Evolutionary conservation across 495 filamentous ascomycete species (phyloP).

Genomic region (Aspergillus conjunctus): DNA sequence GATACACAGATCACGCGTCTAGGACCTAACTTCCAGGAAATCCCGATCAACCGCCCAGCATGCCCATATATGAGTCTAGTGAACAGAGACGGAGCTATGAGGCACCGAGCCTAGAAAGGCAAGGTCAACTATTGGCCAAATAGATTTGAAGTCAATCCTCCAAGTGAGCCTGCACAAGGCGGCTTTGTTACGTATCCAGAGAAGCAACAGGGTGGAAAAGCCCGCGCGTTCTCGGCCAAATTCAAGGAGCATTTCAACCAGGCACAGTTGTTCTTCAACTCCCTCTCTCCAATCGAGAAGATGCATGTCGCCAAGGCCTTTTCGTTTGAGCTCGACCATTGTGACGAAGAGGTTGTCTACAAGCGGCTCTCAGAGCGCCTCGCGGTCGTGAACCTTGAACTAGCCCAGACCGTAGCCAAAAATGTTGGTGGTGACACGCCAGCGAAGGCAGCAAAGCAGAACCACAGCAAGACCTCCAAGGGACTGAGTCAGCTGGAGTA

Average conservation of each 20-base stretch:
- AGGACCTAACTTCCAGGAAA: constrained; percentile 82
- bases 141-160: constrained; percentile 64
- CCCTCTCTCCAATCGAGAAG: constrained; percentile 69
- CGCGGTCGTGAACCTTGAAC: constrained; percentile 64
- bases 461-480: constrained; percentile 64
- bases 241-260: constrained; percentile 78
- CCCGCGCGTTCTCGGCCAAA: constrained; percentile 68
- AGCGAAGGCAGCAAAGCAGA: constrained; percentile 46
- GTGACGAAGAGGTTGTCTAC: constrained; percentile 83
- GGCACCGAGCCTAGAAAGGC: constrained; percentile 62
- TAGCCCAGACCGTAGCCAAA: constrained; percentile 66
- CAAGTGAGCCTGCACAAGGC: constrained; percentile 59
- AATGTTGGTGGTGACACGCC: constrained; percentile 63
- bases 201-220: constrained; percentile 69
- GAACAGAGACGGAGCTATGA: constrained; percentile 42
- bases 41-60: constrained; percentile 78
- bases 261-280: constrained; percentile 76
- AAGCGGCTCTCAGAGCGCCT: constrained; percentile 66
- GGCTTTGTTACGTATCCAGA: constrained; percentile 70
- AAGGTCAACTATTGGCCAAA: constrained; percentile 92
- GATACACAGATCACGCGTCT: constrained; percentile 85
- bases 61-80: constrained; percentile 66
- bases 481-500: constrained; percentile 66
- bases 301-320: constrained; percentile 69
- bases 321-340: constrained; percentile 85